These are phyloP conservation scores for Ceratocystis cacaofunesta DNA, from an alignment of 2,329 filamentous ascomycete genomes.

Conservation along the genomic window DNA sequence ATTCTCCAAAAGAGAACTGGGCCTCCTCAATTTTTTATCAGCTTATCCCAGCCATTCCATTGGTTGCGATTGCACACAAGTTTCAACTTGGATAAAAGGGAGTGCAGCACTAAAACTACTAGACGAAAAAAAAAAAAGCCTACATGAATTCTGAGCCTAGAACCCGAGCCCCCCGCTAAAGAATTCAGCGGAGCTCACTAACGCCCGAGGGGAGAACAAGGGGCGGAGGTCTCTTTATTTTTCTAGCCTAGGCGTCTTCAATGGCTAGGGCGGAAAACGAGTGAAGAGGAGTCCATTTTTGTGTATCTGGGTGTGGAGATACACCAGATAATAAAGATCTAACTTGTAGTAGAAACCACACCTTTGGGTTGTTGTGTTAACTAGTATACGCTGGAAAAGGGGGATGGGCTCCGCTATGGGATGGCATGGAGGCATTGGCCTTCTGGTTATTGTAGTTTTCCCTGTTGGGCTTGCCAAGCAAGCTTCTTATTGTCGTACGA, in stretches of 20 bases:
- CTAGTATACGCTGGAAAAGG: no score
- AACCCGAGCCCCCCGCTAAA: background rate
- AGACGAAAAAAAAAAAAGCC: background rate
- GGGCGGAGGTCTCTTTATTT: background rate
- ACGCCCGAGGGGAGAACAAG: background rate
- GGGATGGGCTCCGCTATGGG: no score
- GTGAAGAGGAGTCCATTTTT: no score
- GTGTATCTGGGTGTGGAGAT: no score
- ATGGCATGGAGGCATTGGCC: background rate
- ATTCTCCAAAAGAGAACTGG: background rate
- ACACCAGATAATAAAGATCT: no score
- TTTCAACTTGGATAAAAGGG: background rate
- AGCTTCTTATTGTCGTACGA: background rate
- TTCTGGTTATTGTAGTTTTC: background rate
- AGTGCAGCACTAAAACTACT: no score
- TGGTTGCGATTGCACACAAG: background rate
- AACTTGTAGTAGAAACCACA: no score
- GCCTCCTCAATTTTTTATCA: background rate
- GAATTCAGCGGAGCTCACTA: background rate
- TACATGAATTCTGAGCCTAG: background rate
- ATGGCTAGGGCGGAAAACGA: no score
- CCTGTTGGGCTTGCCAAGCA: background rate
- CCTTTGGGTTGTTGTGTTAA: no score
- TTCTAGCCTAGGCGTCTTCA: background rate
- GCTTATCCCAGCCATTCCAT: background rate